Evolutionary conservation across 805 yeast genomes (phyloP), one percentile per base, ranked within the genome.

Genomic region (Candida palmyrensis): DNA sequence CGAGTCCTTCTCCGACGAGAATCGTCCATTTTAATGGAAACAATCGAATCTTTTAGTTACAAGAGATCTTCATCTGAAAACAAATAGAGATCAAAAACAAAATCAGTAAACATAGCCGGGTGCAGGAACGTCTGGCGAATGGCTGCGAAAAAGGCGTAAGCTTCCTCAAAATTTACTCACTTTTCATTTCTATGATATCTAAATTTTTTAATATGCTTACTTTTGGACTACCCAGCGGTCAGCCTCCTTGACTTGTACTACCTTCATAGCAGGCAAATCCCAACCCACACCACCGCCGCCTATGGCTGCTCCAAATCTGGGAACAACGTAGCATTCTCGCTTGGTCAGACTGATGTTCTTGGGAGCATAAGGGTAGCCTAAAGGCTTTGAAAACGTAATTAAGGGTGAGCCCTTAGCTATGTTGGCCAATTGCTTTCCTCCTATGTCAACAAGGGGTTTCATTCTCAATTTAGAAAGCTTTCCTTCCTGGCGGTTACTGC

Each of bases 271-370:
- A 5, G 72, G 71, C 32, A 90, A 59, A 47, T 90, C 96, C 95
- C 96, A 90, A 6, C 96, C 96, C 18, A 82, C 68, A 15, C 86
- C 84, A 14, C 96, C 96, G 25, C 78, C 71, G 8, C 95, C 95
- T 27, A 81, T 66, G 5, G 78, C 71, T 8, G 94, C 89, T 3
- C 97, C 97, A 51, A 84, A 77, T 36, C 96, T 63, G 1, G 97
- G 97, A 32, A 87, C 79, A 11, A 89, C 96, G 60, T 86, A 89
- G 45, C 94, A 85, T 48, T 82, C 89, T 44, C 96, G 67, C 47
- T 80, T 82, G 3, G 79, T 74, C 0, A 83, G 62, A 3, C 77
- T 63, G 11, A 84, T 48, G 42, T 71, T 66, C 48, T 80, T 81
- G 2, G 95, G 94, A 2, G 87, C 94, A 49, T 86, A 77, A 3